Evolutionary conservation across 2,329 filamentous ascomycete species (phyloP).

Genomic region (Neofusicoccum ribis): DNA sequence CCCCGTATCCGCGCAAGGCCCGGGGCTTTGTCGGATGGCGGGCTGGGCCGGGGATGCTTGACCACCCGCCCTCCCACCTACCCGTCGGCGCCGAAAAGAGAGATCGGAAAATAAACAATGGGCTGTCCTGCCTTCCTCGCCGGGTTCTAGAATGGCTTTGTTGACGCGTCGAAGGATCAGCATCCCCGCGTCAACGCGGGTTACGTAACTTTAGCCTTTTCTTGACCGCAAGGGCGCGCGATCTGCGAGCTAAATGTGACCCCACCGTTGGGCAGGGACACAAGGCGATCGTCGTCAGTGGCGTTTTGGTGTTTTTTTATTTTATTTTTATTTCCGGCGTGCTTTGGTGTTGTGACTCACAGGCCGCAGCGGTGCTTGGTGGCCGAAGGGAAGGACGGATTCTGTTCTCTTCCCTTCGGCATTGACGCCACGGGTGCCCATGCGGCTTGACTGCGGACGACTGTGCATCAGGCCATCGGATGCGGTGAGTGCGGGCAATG

Average conservation of each 20-base stretch:
- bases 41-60: neutral
- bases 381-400: neutral
- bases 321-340: too few species aligned
- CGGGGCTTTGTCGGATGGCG: neutral
- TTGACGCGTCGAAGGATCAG: neutral
- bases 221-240: neutral
- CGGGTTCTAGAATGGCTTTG: neutral
- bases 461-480: too few species aligned
- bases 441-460: too few species aligned
- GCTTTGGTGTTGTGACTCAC: neutral
- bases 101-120: neutral
- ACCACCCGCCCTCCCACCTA: neutral
- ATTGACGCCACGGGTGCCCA: too few species aligned
- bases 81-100: neutral
- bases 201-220: constrained; percentile 3
- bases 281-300: too few species aligned
- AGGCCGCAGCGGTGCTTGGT: neutral
- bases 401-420: neutral
- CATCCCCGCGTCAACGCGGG: neutral
- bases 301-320: too few species aligned
- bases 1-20: too few species aligned
- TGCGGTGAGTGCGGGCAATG: too few species aligned
- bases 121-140: neutral
- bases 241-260: constrained; percentile 13
- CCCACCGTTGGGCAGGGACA: constrained; percentile 5